A percentile compares a stretch with the other conserved stretches of the same genome.
These are phyloP conservation scores for Vanilla planifolia DNA, from an alignment of 106 monocot species.

Conservation along the genomic window DNA sequence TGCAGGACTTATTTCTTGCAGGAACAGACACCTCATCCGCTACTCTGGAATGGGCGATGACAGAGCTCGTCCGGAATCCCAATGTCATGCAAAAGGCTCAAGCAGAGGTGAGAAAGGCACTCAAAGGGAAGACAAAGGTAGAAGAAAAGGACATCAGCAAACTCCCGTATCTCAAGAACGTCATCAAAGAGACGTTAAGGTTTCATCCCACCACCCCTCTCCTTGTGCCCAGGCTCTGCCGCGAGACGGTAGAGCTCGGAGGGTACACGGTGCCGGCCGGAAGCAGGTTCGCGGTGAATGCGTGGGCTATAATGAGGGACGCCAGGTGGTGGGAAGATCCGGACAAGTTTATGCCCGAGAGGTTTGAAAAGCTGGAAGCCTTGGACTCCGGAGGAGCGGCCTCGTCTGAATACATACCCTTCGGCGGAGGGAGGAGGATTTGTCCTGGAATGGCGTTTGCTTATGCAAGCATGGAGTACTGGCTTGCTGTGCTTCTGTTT, in stretches of 20 bases:
- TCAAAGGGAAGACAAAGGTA: neutral
- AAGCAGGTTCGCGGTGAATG: neutral
- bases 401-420: no score
- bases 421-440: no score
- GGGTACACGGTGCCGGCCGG: neutral
- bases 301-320: slow-evolving; percentile 2
- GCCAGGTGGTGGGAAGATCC: neutral
- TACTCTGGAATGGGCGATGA: slow-evolving; percentile 11
- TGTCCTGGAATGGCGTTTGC: no score
- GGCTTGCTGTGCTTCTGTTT: no score
- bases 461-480: no score
- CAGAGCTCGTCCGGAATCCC: slow-evolving; percentile 1
- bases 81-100: neutral
- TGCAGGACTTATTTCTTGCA: slow-evolving; percentile 9
- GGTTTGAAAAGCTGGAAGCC: neutral
- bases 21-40: slow-evolving; percentile 2
- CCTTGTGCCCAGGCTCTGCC: slow-evolving; percentile 1
- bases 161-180: neutral
- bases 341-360: slow-evolving; percentile 3
- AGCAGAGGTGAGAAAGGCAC: slow-evolving; percentile 1
- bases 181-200: slow-evolving; percentile 2
- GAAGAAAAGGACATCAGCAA: neutral
- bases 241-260: neutral
- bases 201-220: slow-evolving; percentile 6
- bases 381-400: no score